A percentile compares a stretch with the other conserved stretches of the same genome.
Evolutionary conservation across 2,329 filamentous ascomycete species (phyloP).

Genomic region (Epichloe elymi): DNA sequence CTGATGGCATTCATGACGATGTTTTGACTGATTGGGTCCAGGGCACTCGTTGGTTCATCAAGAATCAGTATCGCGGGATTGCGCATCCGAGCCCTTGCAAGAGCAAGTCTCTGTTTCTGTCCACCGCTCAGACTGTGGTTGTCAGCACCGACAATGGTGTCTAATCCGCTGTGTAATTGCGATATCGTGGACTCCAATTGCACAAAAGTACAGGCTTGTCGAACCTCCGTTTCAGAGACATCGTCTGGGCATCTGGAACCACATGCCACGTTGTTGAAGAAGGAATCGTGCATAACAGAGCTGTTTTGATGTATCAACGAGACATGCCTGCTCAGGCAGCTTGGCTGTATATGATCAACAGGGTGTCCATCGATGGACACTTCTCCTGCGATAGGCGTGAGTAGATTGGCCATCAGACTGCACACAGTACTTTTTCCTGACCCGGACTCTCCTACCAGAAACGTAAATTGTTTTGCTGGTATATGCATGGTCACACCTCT

Average conservation of each 20-base stretch:
- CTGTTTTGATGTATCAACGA: constrained; percentile 74
- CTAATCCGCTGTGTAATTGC: constrained; percentile 53
- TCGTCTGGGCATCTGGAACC: constrained; percentile 39
- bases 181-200: constrained; percentile 55
- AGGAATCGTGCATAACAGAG: constrained; percentile 66
- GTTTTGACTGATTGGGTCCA: constrained; percentile 59
- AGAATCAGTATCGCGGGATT: constrained; percentile 72
- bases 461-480: constrained; percentile 57
- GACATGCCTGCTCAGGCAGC: constrained; percentile 67
- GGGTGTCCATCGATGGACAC: constrained; percentile 56
- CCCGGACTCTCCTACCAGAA: constrained; percentile 74
- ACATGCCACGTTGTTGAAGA: constrained; percentile 66
- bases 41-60: constrained; percentile 76
- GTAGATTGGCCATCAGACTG: constrained; percentile 68
- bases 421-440: constrained; percentile 86
- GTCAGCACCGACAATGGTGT: constrained; percentile 59
- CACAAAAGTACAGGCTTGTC: constrained; percentile 50
- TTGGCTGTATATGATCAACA: constrained; percentile 46
- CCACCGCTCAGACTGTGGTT: constrained; percentile 68
- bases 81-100: constrained; percentile 65
- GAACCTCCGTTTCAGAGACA: constrained; percentile 42
- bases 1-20: constrained; percentile 64
- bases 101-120: constrained; percentile 67
- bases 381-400: constrained; percentile 49
- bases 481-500: constrained; percentile 54